These are phyloP conservation scores for Suhomyces wounanorum DNA, from an alignment of 1,139 yeast species.

Conservation along the genomic window DNA sequence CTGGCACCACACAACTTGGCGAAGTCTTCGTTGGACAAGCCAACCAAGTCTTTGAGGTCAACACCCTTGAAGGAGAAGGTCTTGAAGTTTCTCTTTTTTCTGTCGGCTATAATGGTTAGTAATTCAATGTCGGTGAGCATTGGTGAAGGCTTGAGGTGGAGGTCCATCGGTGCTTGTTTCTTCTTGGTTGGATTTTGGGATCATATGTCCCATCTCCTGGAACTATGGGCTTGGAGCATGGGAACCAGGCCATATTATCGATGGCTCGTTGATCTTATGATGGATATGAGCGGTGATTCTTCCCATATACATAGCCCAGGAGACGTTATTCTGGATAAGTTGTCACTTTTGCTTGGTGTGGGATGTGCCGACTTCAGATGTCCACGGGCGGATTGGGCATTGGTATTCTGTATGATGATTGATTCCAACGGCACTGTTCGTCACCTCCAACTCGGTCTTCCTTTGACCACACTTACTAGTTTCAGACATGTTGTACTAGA, in stretches of 20 bases:
- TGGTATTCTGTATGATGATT: neutral
- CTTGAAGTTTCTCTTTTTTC: conserved; percentile 92
- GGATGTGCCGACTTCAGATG: no score
- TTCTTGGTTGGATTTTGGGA: no score
- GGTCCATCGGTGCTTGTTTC: neutral
- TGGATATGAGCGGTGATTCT: no score
- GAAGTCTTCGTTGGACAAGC: conserved; percentile 95
- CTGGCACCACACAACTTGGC: conserved; percentile 96
- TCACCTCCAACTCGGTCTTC: neutral
- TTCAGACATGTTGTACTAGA: conserved; percentile 44
- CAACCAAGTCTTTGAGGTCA: conserved; percentile 92
- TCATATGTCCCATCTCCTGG: no score
- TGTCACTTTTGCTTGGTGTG: no score
- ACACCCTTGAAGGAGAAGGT: conserved; percentile 99
- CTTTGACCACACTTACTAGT: conserved; percentile 40
- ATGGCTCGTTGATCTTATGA: no score
- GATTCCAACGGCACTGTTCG: neutral
- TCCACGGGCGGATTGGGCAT: no score
- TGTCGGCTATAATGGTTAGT: conserved; percentile 52
- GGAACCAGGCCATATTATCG: no score
- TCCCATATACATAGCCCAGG: no score
- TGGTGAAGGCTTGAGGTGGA: no score
- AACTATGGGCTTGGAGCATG: no score
- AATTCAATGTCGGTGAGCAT: conserved; percentile 14
- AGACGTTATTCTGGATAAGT: no score